Percentiles rank a stretch among this genome's conserved stretches.
phyloP scores from a whole-genome alignment of 371 early-diverging fungal species.

The Mortierella sp. region DNA sequence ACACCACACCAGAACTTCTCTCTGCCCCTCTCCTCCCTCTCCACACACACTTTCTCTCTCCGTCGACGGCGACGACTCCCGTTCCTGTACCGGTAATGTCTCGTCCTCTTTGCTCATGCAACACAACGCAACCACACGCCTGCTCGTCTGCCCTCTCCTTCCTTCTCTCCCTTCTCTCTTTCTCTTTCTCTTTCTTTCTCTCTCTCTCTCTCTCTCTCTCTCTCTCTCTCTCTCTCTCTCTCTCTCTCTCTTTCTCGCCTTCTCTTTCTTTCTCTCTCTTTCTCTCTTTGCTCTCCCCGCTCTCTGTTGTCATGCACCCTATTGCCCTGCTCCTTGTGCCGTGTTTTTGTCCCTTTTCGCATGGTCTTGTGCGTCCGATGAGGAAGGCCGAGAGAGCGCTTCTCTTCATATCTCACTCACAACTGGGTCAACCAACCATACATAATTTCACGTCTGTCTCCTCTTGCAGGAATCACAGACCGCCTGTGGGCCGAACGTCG shows the following conservation, averaged over 20 bases:
- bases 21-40: not conserved
- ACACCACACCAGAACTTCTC: not conserved
- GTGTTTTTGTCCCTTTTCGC: too few relatives aligned
- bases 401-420: not conserved
- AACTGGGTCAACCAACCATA: too few relatives aligned
- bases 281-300: not conserved
- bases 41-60: not conserved
- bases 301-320: not conserved
- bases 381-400: not conserved
- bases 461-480: too few relatives aligned
- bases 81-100: not conserved
- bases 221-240: not conserved
- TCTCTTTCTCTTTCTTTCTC: slow-evolving; percentile 3
- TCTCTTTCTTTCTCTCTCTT: not conserved
- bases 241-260: not conserved
- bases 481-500: too few relatives aligned
- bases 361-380: too few relatives aligned
- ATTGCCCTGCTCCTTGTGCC: not conserved
- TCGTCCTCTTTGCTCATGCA: not conserved
- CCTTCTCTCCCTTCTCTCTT: not conserved
- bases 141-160: not conserved
- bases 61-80: not conserved
- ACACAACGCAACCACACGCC: not conserved
- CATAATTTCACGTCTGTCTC: too few relatives aligned
- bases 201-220: not conserved